Evolutionary conservation across 495 filamentous ascomycete genomes (phyloP).

Genomic region (Schizothecium vesticola): DNA sequence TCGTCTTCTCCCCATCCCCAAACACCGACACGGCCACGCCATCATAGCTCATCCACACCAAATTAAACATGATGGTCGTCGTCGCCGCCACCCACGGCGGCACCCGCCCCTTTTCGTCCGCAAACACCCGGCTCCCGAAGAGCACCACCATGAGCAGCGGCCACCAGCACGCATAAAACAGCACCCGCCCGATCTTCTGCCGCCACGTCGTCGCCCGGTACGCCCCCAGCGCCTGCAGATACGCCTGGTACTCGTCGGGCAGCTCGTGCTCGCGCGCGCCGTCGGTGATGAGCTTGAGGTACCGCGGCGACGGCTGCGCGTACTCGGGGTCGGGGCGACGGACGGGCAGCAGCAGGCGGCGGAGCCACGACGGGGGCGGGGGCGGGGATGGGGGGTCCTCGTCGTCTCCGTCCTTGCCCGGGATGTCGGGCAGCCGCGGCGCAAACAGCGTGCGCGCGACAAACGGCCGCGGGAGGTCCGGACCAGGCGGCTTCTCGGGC

Average conservation of each 20-base stretch:
- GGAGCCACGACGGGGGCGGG: constrained; percentile 24
- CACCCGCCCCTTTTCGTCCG: constrained; percentile 57
- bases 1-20: constrained; percentile 84
- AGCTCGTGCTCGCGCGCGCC: constrained; percentile 75
- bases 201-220: constrained; percentile 62
- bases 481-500: constrained; percentile 37
- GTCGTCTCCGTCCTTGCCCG: constrained; percentile 14
- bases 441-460: constrained; percentile 42
- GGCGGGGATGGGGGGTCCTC: constrained; percentile 16
- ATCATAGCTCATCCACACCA: constrained; percentile 76
- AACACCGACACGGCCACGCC: constrained; percentile 57
- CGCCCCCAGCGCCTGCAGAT: constrained; percentile 58
- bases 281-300: constrained; percentile 67
- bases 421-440: constrained; percentile 30
- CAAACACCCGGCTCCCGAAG: constrained; percentile 35
- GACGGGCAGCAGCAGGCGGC: constrained; percentile 30
- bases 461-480: constrained; percentile 39
- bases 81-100: constrained; percentile 60
- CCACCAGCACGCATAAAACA: constrained; percentile 40
- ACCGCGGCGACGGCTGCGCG: constrained; percentile 77
- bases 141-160: constrained; percentile 41
- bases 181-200: constrained; percentile 58
- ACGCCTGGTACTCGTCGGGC: constrained; percentile 65
- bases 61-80: constrained; percentile 42
- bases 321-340: constrained; percentile 58